Evolutionary conservation across 495 filamentous ascomycete species (phyloP).

Genomic region (Monascus purpureus): DNA sequence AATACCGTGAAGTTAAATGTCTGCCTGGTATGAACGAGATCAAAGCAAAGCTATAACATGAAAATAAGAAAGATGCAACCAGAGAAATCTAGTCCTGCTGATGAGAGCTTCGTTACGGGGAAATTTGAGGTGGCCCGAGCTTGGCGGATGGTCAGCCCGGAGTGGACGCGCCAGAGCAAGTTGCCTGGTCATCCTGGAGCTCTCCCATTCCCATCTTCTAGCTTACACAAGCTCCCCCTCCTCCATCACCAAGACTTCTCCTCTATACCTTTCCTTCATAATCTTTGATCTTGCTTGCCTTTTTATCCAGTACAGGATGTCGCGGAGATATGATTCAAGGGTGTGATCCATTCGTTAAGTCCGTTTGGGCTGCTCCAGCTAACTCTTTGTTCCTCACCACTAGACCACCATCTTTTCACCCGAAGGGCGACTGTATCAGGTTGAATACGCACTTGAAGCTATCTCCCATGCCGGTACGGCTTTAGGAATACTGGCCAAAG

Average conservation of each 20-base stretch:
- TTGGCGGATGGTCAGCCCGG: constrained; percentile 27
- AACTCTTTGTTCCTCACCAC: constrained; percentile 27
- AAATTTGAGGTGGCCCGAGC: constrained; percentile 31
- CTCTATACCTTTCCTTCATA: neutral
- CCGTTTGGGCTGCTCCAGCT: constrained; percentile 26
- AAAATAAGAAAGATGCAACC: neutral
- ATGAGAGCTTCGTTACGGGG: constrained; percentile 3
- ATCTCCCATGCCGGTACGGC: constrained; percentile 97
- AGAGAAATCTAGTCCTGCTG: neutral
- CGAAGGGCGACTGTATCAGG: constrained; percentile 95
- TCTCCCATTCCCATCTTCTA: constrained; percentile 13
- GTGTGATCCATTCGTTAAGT: constrained; percentile 36
- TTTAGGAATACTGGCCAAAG: constrained; percentile 87
- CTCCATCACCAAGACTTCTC: neutral
- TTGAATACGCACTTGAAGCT: constrained; percentile 97
- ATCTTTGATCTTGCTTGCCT: constrained; percentile 3
- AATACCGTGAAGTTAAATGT: too few species aligned
- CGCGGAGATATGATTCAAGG: constrained; percentile 94
- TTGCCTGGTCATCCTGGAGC: constrained; percentile 25
- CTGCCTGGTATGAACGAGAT: too few species aligned
- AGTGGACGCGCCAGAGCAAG: constrained; percentile 32
- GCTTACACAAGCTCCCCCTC: constrained; percentile 7
- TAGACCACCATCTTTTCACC: constrained; percentile 99
- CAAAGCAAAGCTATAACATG: neutral
- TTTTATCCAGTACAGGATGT: constrained; percentile 47